These are phyloP conservation scores for Aspergillus pseudoglaucus DNA, from an alignment of 2,329 filamentous ascomycete species.

Conservation along the genomic window DNA sequence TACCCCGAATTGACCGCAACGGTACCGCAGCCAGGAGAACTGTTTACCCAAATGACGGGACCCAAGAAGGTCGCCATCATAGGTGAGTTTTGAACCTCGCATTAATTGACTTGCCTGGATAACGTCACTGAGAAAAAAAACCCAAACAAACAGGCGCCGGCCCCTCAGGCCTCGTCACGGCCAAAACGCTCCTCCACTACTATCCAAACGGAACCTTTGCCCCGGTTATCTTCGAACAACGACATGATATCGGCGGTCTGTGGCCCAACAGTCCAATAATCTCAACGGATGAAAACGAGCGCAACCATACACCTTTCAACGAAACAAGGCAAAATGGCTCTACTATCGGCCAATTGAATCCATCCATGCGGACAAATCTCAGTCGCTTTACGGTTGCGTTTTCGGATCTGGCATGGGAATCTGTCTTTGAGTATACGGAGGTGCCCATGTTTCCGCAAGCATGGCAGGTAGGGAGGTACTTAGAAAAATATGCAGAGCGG, in stretches of 20 bases:
- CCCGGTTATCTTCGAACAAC: constrained; percentile 65
- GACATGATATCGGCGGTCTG: constrained; percentile 64
- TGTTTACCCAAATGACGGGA: constrained; percentile 4
- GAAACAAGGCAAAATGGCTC: neutral
- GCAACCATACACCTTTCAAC: too few relatives aligned
- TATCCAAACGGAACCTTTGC: constrained; percentile 50
- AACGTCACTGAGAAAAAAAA: neutral
- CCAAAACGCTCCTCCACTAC: constrained; percentile 65
- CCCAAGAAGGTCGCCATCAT: constrained; percentile 49
- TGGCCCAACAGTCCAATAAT: constrained; percentile 60
- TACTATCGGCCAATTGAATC: constrained; percentile 45
- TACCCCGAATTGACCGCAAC: constrained; percentile 3
- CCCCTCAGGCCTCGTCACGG: constrained; percentile 61
- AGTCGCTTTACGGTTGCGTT: constrained; percentile 64
- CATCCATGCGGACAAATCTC: constrained; percentile 56
- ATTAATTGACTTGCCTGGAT: neutral
- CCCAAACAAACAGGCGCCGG: constrained; percentile 51
- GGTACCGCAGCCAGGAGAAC: neutral
- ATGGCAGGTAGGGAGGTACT: constrained; percentile 69
- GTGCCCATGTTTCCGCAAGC: constrained; percentile 65
- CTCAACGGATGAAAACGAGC: too few relatives aligned
- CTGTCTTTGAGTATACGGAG: constrained; percentile 32
- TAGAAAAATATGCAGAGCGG: constrained; percentile 56
- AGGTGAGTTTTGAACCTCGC: constrained; percentile 28
- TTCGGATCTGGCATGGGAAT: constrained; percentile 63